A percentile compares a stretch with the other conserved stretches of the same genome.
Evolutionary conservation across 225 moss, liverwort and hornwort genomes (phyloP).

Genomic region (Polytrichum formosum): DNA sequence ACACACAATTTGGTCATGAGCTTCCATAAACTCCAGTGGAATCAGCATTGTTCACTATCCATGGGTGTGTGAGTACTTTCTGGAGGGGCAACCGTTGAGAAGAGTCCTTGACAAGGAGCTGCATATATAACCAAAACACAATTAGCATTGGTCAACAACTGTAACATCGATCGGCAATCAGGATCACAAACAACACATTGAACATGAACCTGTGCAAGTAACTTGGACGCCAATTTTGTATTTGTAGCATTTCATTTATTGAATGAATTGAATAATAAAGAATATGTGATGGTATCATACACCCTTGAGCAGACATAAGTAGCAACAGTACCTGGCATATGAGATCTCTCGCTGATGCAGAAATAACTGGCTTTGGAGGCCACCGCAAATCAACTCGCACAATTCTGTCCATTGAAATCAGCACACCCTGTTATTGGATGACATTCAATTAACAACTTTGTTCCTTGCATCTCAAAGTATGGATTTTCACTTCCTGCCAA

Average conservation of each 20-base stretch:
- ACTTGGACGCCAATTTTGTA: no score
- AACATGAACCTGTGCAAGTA: no score
- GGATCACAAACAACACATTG: no score
- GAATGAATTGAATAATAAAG: no score
- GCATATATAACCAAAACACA: constrained; percentile 14
- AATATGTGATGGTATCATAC: no score
- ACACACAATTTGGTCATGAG: background rate
- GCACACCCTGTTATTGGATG: background rate
- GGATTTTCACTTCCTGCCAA: no score
- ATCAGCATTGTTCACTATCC: constrained; percentile 79
- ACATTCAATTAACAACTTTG: no score
- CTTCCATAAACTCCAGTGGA: constrained; percentile 38
- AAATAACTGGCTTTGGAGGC: constrained; percentile 72
- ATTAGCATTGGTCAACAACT: no score
- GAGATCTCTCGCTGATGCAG: constrained; percentile 77
- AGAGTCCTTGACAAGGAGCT: constrained; percentile 84
- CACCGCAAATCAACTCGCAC: constrained; percentile 79
- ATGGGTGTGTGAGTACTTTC: constrained; percentile 70
- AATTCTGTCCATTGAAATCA: constrained; percentile 47
- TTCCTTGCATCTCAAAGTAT: no score
- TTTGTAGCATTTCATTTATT: no score
- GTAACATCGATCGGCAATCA: no score
- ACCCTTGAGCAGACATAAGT: no score
- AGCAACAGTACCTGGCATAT: constrained; percentile 65
- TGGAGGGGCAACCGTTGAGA: constrained; percentile 62